phyloP scores from a whole-genome alignment of 2,329 filamentous ascomycete species.

The Fusarium scirpi region DNA sequence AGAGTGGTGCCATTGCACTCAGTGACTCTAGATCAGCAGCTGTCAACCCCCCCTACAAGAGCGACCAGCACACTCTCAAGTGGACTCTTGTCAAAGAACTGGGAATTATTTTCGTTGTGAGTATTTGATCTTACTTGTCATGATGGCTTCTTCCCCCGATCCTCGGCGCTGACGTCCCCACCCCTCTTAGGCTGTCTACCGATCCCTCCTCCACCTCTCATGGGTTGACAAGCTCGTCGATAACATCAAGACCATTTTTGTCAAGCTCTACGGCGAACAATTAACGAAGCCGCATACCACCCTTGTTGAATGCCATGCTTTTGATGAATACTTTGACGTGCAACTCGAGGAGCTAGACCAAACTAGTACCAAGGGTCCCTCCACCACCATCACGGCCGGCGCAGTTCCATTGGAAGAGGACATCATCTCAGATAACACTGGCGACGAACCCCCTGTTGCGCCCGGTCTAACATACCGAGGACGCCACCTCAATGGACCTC shows the following conservation, averaged over 20 bases:
- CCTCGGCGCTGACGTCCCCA: constrained; percentile 43
- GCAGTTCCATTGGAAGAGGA: constrained; percentile 51
- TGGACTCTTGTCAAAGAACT: constrained; percentile 95
- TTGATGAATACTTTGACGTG: constrained; percentile 94
- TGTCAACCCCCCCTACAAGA: constrained; percentile 80
- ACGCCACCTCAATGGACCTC: constrained; percentile 52
- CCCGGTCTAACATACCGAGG: constrained; percentile 58
- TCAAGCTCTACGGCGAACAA: constrained; percentile 89
- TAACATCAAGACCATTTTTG: constrained; percentile 92
- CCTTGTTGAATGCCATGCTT: constrained; percentile 80
- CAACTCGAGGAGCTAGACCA: constrained; percentile 85
- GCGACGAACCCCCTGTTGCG: constrained; percentile 46
- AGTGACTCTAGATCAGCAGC: constrained; percentile 70
- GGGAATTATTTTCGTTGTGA: constrained; percentile 92
- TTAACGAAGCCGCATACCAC: constrained; percentile 84
- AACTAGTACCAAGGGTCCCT: constrained; percentile 55
- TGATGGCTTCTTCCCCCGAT: constrained; percentile 34
- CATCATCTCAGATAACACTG: constrained; percentile 47
- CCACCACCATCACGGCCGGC: constrained; percentile 43
- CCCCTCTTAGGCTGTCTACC: constrained; percentile 84
- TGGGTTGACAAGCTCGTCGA: constrained; percentile 98
- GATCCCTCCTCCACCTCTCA: constrained; percentile 91
- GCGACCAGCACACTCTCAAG: constrained; percentile 93
- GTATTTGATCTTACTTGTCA: constrained; percentile 38
- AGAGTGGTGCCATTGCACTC: constrained; percentile 71